Base-by-base conservation (phyloP, 768 basidiomycete genomes). In the Mycena olivaceomarginata region DNA sequence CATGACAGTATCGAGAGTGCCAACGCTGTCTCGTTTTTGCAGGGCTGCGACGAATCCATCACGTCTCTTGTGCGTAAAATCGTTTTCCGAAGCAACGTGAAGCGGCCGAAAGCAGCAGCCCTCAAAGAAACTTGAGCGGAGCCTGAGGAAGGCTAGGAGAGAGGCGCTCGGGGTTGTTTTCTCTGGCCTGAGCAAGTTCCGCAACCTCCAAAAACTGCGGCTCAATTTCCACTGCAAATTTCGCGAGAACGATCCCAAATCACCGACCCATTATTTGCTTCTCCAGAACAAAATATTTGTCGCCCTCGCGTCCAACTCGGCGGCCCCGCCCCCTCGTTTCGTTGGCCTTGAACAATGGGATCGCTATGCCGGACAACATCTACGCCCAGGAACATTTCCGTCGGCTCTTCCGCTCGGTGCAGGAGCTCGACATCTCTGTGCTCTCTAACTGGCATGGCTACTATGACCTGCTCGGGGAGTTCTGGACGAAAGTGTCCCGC, bases 1-100 rank as follows among this genome's bases (percentile, higher is more conserved):
- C 39, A 18, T 13, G 68, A 78, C 37, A 78, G 73, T 16, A 51
- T 67, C 5, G 20, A 70, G 9, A 77, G 72, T 31, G 77, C 67
- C 8, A 22, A 65, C 3, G 59, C 53, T 6, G 18, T 69, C 8
- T 43, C 45, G 6, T 39, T 31, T n/a, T 9, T 73, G 18, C 68
- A 77, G 45, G 39, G 12, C 15, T 66, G 62, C 70, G 66, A 51
- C 15, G 67, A 39, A n/a, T 51, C 53, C 1, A 8, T 59, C 37
- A 62, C 45, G 5, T 59, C 56, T 13, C 46, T 51, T 16, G 60
- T 69, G 10, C 67, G 48, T 4, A 57, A 68, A 25, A 25, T 74
- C 25, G 13, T 60, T 22, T 74, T 74, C 18, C 12, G n/a, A 37
- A 57, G 15, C 12, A 15, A 7, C 15, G 31, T 18, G n/a, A 45